Evolutionary conservation across 768 basidiomycete genomes (phyloP).

Genomic region (Collybia sordida): DNA sequence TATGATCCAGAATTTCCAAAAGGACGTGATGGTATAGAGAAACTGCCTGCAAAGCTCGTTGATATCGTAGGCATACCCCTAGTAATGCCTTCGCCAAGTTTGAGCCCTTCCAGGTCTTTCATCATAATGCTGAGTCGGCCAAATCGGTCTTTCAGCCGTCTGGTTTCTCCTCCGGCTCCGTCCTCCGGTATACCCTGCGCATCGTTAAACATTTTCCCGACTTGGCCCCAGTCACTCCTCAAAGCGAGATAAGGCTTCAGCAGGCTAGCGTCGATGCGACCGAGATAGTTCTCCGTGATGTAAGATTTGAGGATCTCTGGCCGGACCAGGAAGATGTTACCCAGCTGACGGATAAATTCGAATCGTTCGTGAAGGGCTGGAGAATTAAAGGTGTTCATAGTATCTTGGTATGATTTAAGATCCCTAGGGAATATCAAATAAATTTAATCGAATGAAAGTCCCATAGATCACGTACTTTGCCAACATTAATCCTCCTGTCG

Average conservation of each 20-base stretch:
- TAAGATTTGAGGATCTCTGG: constrained; percentile 95
- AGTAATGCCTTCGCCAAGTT: constrained; percentile 56
- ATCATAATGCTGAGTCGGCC: constrained; percentile 81
- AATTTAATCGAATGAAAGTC: neutral
- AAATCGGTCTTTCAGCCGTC: constrained; percentile 62
- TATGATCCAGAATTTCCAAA: constrained; percentile 30
- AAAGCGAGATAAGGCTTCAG: constrained; percentile 90
- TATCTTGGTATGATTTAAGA: constrained; percentile 94
- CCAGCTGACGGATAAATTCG: constrained; percentile 96
- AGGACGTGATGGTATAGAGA: constrained; percentile 46
- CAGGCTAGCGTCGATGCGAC: constrained; percentile 83
- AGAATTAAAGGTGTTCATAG: constrained; percentile 77
- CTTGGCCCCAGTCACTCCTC: constrained; percentile 88
- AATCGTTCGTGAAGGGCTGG: constrained; percentile 90
- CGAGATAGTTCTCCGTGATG: constrained; percentile 91
- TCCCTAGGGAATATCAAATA: constrained; percentile 54
- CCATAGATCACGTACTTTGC: constrained; percentile 69
- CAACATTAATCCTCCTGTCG: constrained; percentile 95
- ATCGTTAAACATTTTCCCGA: constrained; percentile 80
- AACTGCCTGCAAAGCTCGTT: constrained; percentile 50
- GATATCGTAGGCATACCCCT: constrained; percentile 60
- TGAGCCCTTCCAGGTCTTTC: constrained; percentile 79
- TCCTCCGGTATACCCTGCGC: constrained; percentile 41
- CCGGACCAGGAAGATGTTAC: constrained; percentile 94
- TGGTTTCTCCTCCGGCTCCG: constrained; percentile 38